These are phyloP conservation scores for Sisymbrium irio DNA, from an alignment of 345 rosid genomes.

Conservation along the genomic window DNA sequence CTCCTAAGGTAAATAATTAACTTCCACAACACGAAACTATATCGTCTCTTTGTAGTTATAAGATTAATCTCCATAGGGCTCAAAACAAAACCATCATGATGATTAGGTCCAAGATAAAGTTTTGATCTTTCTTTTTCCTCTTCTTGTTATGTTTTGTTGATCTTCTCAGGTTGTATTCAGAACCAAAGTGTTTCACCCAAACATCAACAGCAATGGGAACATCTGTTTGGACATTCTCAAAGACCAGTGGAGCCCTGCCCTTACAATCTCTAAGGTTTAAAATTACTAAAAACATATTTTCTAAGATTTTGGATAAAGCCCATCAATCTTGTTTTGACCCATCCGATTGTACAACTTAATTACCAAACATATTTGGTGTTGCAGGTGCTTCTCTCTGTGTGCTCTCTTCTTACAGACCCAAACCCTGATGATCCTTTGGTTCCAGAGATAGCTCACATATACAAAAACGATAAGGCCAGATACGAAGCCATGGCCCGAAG, in stretches of 20 bases:
- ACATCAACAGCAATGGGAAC: conserved; percentile 60
- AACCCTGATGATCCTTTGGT: conserved; percentile 67
- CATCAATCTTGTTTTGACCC: not conserved
- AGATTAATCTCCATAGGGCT: too few species aligned
- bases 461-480: conserved; percentile 49
- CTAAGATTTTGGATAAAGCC: not conserved
- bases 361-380: conserved; percentile 10
- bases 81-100: not conserved
- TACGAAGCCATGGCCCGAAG: conserved; percentile 61
- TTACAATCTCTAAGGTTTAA: conserved; percentile 60
- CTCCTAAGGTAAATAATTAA: conserved; percentile 51
- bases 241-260: conserved; percentile 78
- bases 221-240: conserved; percentile 66
- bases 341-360: not conserved
- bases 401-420: conserved; percentile 68
- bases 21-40: not conserved
- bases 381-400: conserved; percentile 62
- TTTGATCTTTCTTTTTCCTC: not conserved
- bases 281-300: not conserved
- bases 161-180: conserved; percentile 51
- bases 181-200: conserved; percentile 68
- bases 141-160: not conserved
- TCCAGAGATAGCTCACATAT: conserved; percentile 62
- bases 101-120: not conserved
- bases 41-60: not conserved